These are phyloP conservation scores for Perilla frutescens DNA, from an alignment of 257 asterid genomes.

Conservation along the genomic window DNA sequence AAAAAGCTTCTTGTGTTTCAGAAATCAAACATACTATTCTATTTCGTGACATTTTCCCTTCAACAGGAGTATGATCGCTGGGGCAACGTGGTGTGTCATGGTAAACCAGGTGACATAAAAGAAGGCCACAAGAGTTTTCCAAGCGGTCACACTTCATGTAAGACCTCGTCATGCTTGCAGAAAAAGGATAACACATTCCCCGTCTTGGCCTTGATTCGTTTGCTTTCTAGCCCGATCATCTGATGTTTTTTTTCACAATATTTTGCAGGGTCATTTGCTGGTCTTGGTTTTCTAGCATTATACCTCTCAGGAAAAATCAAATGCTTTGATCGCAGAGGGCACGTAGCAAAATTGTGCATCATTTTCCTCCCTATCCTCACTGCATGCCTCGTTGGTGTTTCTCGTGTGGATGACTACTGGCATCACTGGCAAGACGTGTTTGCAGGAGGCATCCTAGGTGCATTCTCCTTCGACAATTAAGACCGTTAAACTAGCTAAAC, in stretches of 20 bases:
- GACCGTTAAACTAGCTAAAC: neutral
- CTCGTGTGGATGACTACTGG: conserved; percentile 96
- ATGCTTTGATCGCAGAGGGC: conserved; percentile 81
- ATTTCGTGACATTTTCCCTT: conserved; percentile 1
- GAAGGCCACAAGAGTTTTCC: conserved; percentile 98
- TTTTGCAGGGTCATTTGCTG: conserved; percentile 89
- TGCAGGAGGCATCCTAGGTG: conserved; percentile 84
- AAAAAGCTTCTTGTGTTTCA: neutral
- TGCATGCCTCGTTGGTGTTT: conserved; percentile 82
- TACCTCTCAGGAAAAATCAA: conserved; percentile 79
- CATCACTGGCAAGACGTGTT: conserved; percentile 99
- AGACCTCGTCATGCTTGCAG: conserved; percentile 11
- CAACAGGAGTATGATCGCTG: conserved; percentile 57
- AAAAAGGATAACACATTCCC: neutral
- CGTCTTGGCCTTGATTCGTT: neutral
- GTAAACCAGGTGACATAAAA: conserved; percentile 62
- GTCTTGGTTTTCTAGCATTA: conserved; percentile 76
- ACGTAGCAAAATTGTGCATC: conserved; percentile 75
- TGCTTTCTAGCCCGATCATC: neutral
- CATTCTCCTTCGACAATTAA: conserved; percentile 17
- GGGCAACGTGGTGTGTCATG: conserved; percentile 81
- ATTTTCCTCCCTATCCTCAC: conserved; percentile 70
- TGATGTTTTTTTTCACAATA: neutral
- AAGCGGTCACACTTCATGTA: conserved; percentile 90
- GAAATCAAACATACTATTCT: neutral